Percentiles rank a stretch among this genome's conserved stretches.
Conservation (phyloP, 192 early-diverging fungal genomes). For the Chytriomyces hyalinus region DNA sequence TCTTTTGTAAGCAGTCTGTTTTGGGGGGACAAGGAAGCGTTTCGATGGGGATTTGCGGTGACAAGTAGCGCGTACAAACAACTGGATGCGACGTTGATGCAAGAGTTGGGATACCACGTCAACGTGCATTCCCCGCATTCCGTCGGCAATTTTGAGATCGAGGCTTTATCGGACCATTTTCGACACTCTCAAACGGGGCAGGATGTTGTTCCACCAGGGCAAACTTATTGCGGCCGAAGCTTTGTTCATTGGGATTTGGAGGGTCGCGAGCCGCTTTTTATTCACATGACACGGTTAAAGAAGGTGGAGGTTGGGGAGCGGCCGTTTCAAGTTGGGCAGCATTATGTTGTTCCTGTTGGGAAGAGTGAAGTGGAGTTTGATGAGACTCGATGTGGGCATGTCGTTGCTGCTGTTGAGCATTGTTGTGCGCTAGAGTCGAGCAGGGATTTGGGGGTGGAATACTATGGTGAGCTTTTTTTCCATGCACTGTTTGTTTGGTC, state of each 20-base stretch:
- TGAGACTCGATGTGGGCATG: slow-evolving; percentile 6
- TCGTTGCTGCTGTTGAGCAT: not conserved
- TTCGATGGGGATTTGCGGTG: slow-evolving; percentile 24
- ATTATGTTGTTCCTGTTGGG: not conserved
- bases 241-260: slow-evolving; percentile 11
- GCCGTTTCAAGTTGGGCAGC: slow-evolving; percentile 20
- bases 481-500: no score
- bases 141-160: slow-evolving; percentile 12
- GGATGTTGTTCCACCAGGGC: no score
- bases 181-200: no score
- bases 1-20: not conserved
- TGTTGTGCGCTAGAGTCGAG: not conserved
- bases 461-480: slow-evolving; percentile 16
- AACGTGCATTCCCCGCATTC: not conserved
- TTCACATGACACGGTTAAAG: slow-evolving; percentile 28
- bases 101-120: not conserved
- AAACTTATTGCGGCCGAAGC: not conserved
- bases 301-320: not conserved
- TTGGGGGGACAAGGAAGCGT: slow-evolving; percentile 30
- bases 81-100: not conserved
- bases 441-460: not conserved
- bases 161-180: no score
- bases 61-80: not conserved
- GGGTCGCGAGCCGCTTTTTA: slow-evolving; percentile 6
- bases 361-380: not conserved